phyloP scores from a whole-genome alignment of 805 yeast species.

The Barnettozyma californica region DNA sequence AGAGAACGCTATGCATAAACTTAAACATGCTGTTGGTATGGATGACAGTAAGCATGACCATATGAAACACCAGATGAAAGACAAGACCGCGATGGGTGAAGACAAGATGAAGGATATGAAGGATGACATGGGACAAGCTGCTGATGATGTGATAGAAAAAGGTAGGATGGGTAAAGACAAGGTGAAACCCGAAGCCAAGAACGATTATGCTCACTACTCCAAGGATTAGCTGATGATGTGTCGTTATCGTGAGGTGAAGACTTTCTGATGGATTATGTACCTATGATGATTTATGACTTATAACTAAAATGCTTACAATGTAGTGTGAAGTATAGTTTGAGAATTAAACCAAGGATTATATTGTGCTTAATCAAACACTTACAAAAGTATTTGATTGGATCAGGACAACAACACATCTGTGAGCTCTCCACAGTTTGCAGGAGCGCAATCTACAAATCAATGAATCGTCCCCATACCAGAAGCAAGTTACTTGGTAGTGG shows the following conservation, averaged over 20 bases:
- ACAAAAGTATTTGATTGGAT: too few relatives aligned
- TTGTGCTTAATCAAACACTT: too few relatives aligned
- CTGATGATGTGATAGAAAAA: conserved; percentile 7
- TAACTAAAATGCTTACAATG: too few relatives aligned
- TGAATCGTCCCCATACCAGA: background rate
- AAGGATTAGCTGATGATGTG: conserved; percentile 4
- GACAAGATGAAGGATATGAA: background rate
- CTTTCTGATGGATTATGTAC: too few relatives aligned
- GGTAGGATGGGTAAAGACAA: conserved; percentile 7
- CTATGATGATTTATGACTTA: too few relatives aligned
- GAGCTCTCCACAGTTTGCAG: background rate
- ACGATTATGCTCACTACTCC: conserved; percentile 11
- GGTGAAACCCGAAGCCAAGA: conserved; percentile 15
- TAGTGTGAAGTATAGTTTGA: too few relatives aligned
- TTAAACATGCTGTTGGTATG: background rate
- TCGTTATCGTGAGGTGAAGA: background rate
- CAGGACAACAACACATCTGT: too few relatives aligned
- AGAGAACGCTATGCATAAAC: conserved; percentile 3
- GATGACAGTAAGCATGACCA: background rate
- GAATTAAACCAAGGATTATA: too few relatives aligned
- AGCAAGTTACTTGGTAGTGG: background rate
- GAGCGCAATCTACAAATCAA: background rate
- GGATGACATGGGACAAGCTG: conserved; percentile 7
- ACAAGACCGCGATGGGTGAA: background rate
- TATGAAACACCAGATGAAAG: background rate